phyloP scores from a whole-genome alignment of 768 basidiomycete species.

The Trametes meyenii region DNA sequence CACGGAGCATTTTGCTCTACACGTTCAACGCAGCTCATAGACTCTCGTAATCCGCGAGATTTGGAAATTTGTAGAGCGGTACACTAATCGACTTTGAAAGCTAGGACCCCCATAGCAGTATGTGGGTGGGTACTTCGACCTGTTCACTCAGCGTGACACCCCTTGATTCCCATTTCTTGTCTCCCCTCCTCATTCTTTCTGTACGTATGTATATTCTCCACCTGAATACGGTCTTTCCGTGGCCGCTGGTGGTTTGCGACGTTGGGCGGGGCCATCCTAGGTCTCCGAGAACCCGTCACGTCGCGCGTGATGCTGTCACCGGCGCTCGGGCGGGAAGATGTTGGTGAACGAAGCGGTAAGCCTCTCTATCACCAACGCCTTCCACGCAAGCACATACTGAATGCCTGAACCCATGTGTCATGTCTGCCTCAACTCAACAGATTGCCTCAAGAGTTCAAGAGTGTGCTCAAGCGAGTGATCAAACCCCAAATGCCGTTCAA shows the following conservation, averaged over 20 bases:
- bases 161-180: too few species aligned
- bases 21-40: too few species aligned
- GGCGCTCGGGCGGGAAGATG: conserved; percentile 10
- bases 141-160: too few species aligned
- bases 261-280: not conserved
- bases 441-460: conserved; percentile 3
- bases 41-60: too few species aligned
- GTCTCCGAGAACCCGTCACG: conserved; percentile 4
- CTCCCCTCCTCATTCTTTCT: too few species aligned
- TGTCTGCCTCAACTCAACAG: conserved; percentile 3
- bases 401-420: not conserved
- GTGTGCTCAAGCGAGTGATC: not conserved
- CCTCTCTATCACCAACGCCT: conserved; percentile 11
- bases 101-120: too few species aligned
- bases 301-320: conserved; percentile 4
- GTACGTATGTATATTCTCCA: not conserved
- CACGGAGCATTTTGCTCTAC: too few species aligned
- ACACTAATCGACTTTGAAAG: too few species aligned
- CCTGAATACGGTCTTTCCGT: not conserved
- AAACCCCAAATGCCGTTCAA: not conserved
- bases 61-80: too few species aligned
- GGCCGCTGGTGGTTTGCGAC: not conserved
- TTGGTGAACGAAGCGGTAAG: conserved; percentile 2
- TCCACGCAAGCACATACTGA: conserved; percentile 5
- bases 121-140: too few species aligned